phyloP scores from a whole-genome alignment of 1,284 basidiomycete species.

The Flammula alnicola region DNA sequence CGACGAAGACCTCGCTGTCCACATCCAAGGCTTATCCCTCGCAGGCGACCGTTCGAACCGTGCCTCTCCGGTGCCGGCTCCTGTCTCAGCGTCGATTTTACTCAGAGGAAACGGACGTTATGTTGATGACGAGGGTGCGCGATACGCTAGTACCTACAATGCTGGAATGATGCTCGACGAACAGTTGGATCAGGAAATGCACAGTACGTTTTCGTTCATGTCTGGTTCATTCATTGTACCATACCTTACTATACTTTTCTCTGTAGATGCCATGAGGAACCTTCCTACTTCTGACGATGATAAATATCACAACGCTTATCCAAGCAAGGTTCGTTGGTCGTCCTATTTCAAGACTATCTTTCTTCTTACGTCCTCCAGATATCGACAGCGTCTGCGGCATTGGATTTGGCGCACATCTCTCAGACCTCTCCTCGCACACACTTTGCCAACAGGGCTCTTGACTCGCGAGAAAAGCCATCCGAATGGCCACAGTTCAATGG shows the following conservation, averaged over 20 bases:
- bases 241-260: conserved; percentile 27
- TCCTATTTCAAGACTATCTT: conserved; percentile 7
- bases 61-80: conserved; percentile 54
- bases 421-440: conserved; percentile 76
- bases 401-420: conserved; percentile 90
- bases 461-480: conserved; percentile 75
- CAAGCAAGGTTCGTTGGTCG: conserved; percentile 62
- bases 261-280: conserved; percentile 86
- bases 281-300: conserved; percentile 92
- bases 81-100: conserved; percentile 55
- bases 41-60: conserved; percentile 60
- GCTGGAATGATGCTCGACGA: conserved; percentile 89
- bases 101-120: conserved; percentile 51
- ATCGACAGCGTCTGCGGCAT: conserved; percentile 88
- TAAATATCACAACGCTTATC: conserved; percentile 68
- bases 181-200: conserved; percentile 89
- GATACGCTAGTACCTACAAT: conserved; percentile 67
- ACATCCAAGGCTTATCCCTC: conserved; percentile 70
- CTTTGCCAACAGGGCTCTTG: conserved; percentile 58
- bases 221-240: conserved; percentile 9
- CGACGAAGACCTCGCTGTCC: conserved; percentile 78
- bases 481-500: conserved; percentile 93
- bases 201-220: conserved; percentile 61
- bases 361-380: conserved; percentile 48
- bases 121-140: conserved; percentile 56